phyloP scores from a whole-genome alignment of 176 grass and related monocot species.

The Carex parvula region DNA sequence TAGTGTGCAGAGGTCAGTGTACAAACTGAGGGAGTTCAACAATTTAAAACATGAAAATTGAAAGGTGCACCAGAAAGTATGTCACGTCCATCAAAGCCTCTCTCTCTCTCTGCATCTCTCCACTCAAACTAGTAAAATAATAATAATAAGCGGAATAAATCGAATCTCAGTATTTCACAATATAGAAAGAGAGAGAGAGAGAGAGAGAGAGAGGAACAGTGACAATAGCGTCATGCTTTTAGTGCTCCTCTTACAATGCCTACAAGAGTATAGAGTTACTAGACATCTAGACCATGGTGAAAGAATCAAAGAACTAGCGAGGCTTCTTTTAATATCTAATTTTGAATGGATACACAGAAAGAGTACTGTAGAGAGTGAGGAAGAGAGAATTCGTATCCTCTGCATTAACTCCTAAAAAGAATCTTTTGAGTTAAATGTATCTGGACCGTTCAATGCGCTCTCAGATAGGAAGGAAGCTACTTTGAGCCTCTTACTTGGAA shows the following conservation, averaged over 20 bases:
- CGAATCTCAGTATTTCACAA: neutral
- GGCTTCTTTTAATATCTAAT: slow-evolving; percentile 4
- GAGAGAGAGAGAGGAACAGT: neutral
- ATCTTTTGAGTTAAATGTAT: too few relatives aligned
- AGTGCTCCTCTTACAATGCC: neutral
- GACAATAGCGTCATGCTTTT: slow-evolving; percentile 1
- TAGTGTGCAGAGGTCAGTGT: slow-evolving; percentile 4
- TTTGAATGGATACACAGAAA: slow-evolving; percentile 21
- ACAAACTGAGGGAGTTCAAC: slow-evolving; percentile 7
- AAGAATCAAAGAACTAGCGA: neutral
- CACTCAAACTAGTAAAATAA: neutral
- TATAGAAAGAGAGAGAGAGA: neutral
- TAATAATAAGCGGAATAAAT: neutral
- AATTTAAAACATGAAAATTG: neutral
- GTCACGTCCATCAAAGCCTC: neutral
- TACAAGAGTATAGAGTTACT: neutral
- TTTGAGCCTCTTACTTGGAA: slow-evolving; percentile 11
- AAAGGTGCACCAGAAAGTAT: neutral
- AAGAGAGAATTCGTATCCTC: neutral
- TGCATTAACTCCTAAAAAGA: too few relatives aligned
- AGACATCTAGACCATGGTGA: neutral
- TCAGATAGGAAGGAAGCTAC: too few relatives aligned
- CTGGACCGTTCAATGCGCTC: too few relatives aligned
- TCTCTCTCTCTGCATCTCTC: neutral
- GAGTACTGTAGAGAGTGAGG: neutral